Evolutionary conservation across 345 rosid species (phyloP).

Genomic region (Hypericum perforatum): DNA sequence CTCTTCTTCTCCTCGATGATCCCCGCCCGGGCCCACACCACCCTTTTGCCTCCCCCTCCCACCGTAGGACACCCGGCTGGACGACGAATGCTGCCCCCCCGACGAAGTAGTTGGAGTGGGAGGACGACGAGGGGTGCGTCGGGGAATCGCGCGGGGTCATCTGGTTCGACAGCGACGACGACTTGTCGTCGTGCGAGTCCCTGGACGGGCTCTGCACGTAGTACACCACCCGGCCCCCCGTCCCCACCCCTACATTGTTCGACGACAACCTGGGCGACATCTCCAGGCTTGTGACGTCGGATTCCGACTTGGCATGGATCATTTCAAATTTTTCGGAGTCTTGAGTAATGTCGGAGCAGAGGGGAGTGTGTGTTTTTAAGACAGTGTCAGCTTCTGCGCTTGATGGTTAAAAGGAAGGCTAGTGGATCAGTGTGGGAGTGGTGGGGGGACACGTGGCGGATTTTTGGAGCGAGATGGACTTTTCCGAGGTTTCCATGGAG

Average conservation of each 20-base stretch:
- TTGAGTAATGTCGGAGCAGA: no score
- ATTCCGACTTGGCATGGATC: conserved; percentile 11
- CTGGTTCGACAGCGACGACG: conserved; percentile 6
- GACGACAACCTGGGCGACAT: conserved; percentile 12
- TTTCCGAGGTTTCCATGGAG: no score
- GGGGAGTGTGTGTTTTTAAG: no score
- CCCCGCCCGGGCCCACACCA: conserved; percentile 7
- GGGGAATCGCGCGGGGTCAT: conserved; percentile 6
- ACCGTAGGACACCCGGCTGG: conserved; percentile 14
- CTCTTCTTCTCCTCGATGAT: conserved; percentile 15
- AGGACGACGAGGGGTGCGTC: conserved; percentile 10
- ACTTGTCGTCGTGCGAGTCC: conserved; percentile 17
- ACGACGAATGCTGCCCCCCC: conserved; percentile 7
- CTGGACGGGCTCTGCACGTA: conserved; percentile 16
- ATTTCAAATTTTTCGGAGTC: no score
- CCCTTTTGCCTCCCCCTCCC: conserved; percentile 5
- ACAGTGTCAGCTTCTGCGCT: no score
- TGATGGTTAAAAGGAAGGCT: no score
- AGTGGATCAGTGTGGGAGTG: no score
- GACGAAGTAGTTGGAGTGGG: conserved; percentile 8
- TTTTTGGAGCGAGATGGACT: no score
- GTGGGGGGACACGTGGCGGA: no score
- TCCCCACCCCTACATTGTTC: background rate
- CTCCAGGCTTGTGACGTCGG: conserved; percentile 9
- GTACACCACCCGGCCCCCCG: conserved; percentile 8